Percentiles rank a stretch among this genome's conserved stretches.
Evolutionary conservation across 208 protist species (phyloP).

Genomic region (Histomonas meleagridis): DNA sequence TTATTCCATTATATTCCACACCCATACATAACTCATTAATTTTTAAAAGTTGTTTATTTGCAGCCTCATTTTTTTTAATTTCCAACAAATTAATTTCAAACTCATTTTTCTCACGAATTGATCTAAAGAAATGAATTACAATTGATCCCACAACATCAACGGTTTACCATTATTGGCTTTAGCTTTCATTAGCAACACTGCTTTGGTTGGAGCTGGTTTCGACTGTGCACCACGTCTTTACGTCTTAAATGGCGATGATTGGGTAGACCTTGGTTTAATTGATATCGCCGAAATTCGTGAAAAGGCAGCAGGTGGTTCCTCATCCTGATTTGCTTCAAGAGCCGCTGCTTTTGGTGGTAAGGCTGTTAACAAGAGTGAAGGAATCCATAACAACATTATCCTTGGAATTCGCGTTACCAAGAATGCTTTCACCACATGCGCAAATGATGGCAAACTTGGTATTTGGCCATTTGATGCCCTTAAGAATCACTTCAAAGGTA

Average conservation of each 20-base stretch:
- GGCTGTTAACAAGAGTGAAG: background rate
- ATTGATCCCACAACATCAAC: background rate
- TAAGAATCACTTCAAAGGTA: background rate
- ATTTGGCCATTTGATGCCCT: background rate
- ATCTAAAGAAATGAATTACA: background rate
- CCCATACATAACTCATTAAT: background rate
- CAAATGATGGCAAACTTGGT: background rate
- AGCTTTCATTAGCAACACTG: constrained; percentile 43
- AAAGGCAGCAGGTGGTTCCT: background rate
- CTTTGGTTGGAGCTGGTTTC: constrained; percentile 45
- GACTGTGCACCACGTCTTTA: constrained; percentile 43
- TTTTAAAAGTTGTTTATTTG: background rate
- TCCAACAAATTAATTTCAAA: background rate
- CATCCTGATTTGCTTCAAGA: background rate
- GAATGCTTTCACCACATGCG: background rate
- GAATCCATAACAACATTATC: constrained; percentile 19
- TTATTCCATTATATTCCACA: background rate
- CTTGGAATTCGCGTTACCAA: background rate
- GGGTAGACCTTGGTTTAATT: background rate
- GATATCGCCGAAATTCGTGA: background rate
- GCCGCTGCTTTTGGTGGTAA: background rate
- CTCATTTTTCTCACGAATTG: background rate
- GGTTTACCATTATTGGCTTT: constrained; percentile 42
- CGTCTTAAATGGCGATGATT: background rate
- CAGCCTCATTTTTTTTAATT: background rate